Evolutionary conservation across 306 rosid genomes (phyloP).

Genomic region (Trichosanthes truncata): DNA sequence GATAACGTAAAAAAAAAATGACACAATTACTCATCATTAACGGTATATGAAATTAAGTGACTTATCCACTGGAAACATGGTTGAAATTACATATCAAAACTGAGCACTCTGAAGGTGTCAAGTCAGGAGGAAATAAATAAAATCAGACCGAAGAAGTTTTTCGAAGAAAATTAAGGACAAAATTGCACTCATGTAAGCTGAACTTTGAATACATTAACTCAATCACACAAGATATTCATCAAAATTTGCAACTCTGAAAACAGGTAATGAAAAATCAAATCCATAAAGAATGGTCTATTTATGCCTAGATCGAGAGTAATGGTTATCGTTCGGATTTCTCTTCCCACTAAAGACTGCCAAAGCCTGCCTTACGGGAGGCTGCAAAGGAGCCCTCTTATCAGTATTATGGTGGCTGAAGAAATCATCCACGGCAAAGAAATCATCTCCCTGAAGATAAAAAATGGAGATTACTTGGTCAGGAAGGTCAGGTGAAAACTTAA

Average conservation of each 20-base stretch:
- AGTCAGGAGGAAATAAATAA: background rate
- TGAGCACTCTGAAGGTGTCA: background rate
- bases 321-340: conserved; percentile 94
- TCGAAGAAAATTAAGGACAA: background rate
- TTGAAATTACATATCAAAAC: background rate
- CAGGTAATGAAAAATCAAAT: background rate
- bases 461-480: background rate
- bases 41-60: background rate
- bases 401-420: conserved; percentile 53
- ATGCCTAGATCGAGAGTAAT: conserved; percentile 55
- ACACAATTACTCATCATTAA: background rate
- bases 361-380: conserved; percentile 82
- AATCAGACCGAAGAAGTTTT: background rate
- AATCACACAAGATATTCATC: conserved; percentile 1
- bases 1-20: background rate
- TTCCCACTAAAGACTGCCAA: conserved; percentile 59
- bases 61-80: background rate
- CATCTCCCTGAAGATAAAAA: conserved; percentile 48
- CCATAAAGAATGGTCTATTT: conserved; percentile 15
- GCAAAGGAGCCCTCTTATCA: conserved; percentile 60
- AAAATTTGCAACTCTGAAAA: background rate
- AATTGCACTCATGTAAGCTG: background rate
- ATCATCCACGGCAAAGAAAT: conserved; percentile 33
- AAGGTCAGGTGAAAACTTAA: background rate
- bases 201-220: background rate